These are phyloP conservation scores for Phytophthora pistaciae DNA, from an alignment of 352 stramenopile species.

Conservation along the genomic window DNA sequence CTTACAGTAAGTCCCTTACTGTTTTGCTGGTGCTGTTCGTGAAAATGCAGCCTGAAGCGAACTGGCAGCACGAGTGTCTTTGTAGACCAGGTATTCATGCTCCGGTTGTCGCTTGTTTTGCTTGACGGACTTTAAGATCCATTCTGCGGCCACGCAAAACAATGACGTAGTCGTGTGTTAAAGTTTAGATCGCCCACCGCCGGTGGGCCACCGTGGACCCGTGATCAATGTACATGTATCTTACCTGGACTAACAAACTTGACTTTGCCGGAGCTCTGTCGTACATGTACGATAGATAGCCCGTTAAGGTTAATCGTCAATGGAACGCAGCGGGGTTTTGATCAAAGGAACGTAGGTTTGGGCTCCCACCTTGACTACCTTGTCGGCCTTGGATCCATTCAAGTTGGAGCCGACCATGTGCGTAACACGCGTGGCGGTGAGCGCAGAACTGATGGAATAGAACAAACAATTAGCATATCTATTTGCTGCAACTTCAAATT, in stretches of 20 bases:
- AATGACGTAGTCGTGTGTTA: not conserved
- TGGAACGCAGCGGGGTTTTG: not conserved
- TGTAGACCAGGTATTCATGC: slow-evolving; percentile 83
- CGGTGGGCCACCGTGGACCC: no score
- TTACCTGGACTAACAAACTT: slow-evolving; percentile 77
- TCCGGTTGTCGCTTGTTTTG: slow-evolving; percentile 66
- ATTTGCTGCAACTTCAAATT: not conserved
- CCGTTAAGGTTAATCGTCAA: not conserved
- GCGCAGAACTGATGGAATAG: slow-evolving; percentile 36
- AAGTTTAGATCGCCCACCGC: not conserved
- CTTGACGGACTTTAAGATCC: slow-evolving; percentile 83
- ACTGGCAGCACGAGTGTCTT: slow-evolving; percentile 37
- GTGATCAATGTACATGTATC: not conserved
- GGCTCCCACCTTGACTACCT: slow-evolving; percentile 65
- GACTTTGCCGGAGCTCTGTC: slow-evolving; percentile 60
- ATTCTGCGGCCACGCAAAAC: slow-evolving; percentile 51
- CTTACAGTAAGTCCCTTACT: not conserved
- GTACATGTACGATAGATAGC: not conserved
- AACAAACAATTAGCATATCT: slow-evolving; percentile 1
- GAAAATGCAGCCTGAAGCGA: slow-evolving; percentile 33
- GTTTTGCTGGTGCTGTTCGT: slow-evolving; percentile 6
- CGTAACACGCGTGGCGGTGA: slow-evolving; percentile 65
- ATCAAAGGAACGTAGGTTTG: not conserved
- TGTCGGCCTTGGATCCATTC: slow-evolving; percentile 78
- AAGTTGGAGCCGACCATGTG: slow-evolving; percentile 87